Evolutionary conservation across 129 eudicot genomes (phyloP).

Genomic region (Escallonia herrerae): DNA sequence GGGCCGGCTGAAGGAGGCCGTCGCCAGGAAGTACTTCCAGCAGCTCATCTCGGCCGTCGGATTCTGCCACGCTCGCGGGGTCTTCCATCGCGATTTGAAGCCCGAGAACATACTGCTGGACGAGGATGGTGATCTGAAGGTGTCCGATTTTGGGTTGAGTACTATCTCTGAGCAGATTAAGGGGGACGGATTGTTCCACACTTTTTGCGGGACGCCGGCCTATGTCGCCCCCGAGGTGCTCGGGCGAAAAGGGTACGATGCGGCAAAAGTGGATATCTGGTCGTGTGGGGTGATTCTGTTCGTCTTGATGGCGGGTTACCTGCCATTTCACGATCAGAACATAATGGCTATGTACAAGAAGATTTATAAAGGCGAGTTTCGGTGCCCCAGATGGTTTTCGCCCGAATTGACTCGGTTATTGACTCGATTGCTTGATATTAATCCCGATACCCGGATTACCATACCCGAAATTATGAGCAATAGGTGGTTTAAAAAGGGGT

Average conservation of each 20-base stretch:
- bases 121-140: constrained; percentile 66
- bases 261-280: constrained; percentile 70
- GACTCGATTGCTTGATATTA: constrained; percentile 37
- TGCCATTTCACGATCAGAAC: constrained; percentile 66
- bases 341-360: constrained; percentile 62
- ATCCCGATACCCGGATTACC: constrained; percentile 52
- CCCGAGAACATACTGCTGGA: constrained; percentile 61
- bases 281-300: constrained; percentile 64
- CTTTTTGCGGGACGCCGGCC: constrained; percentile 79
- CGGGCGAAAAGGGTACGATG: constrained; percentile 61
- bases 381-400: constrained; percentile 70
- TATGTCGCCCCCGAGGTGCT: constrained; percentile 80
- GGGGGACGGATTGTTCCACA: constrained; percentile 64
- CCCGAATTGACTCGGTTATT: constrained; percentile 37
- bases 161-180: constrained; percentile 65
- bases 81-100: constrained; percentile 61
- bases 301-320: constrained; percentile 64
- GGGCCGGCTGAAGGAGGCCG: constrained; percentile 62
- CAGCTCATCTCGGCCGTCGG: constrained; percentile 70
- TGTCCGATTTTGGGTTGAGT: constrained; percentile 68
- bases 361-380: constrained; percentile 61
- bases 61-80: constrained; percentile 78
- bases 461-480: constrained; percentile 67
- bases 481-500: constrained; percentile 68
- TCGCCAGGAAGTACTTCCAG: constrained; percentile 59